A percentile compares a stretch with the other conserved stretches of the same genome.
phyloP scores from a whole-genome alignment of 352 stramenopile genomes.

The Saprolegnia parasitica region DNA sequence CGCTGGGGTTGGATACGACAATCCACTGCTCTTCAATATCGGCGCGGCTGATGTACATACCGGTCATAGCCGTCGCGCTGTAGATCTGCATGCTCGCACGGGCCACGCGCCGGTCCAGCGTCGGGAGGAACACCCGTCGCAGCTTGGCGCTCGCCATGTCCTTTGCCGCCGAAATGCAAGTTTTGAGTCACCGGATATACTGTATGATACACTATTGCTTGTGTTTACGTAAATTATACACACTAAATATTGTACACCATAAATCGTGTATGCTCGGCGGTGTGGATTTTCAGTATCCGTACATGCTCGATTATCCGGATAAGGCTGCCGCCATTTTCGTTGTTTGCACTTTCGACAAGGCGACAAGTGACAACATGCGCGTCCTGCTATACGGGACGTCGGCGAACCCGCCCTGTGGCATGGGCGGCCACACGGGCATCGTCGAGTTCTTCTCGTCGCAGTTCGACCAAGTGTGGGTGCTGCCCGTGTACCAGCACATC shows the following conservation, averaged over 20 bases:
- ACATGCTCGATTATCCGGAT: not conserved
- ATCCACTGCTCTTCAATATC: constrained; percentile 73
- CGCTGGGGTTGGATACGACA: constrained; percentile 76
- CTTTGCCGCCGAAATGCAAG: constrained; percentile 3
- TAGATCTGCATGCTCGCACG: constrained; percentile 79
- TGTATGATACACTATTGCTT: not conserved
- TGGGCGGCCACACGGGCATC: constrained; percentile 72
- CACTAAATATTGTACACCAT: too few species aligned
- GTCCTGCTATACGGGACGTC: constrained; percentile 83
- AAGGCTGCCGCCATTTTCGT: too few species aligned
- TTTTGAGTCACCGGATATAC: not conserved
- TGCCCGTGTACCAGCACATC: constrained; percentile 88
- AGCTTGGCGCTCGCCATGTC: constrained; percentile 59
- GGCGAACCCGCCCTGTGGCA: constrained; percentile 73
- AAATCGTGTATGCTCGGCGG: not conserved
- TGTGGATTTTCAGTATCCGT: not conserved
- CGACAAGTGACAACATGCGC: constrained; percentile 16
- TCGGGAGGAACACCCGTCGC: constrained; percentile 53
- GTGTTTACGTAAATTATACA: too few species aligned
- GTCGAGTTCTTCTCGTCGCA: constrained; percentile 42
- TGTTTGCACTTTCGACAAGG: too few species aligned
- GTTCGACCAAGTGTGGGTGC: constrained; percentile 86
- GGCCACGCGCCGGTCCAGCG: constrained; percentile 62
- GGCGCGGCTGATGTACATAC: constrained; percentile 77
- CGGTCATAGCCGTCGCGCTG: constrained; percentile 79